A percentile compares a stretch with the other conserved stretches of the same genome.
Conservation (phyloP, 495 filamentous ascomycete species). For the Echria macrotheca region DNA sequence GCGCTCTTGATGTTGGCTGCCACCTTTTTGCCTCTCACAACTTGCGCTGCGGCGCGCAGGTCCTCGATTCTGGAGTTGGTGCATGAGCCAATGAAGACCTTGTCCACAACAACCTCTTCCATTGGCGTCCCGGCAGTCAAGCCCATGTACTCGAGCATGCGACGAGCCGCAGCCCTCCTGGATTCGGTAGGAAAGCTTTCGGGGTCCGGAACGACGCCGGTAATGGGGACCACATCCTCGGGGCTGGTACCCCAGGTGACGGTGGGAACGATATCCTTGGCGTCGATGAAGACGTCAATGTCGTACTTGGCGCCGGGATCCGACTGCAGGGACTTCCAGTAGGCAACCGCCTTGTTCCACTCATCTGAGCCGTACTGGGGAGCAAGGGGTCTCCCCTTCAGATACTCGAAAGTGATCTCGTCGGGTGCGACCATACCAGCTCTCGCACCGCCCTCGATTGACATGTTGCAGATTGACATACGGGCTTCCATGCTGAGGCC, state of each 20-base stretch:
- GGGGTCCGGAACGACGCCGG: conserved; percentile 79
- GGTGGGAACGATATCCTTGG: conserved; percentile 87
- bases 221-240: conserved; percentile 93
- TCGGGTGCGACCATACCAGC: conserved; percentile 97
- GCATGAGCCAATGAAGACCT: conserved; percentile 97
- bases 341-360: conserved; percentile 83
- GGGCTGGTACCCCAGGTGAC: conserved; percentile 97
- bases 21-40: conserved; percentile 81
- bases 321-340: conserved; percentile 83
- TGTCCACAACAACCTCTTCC: conserved; percentile 86
- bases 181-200: conserved; percentile 73
- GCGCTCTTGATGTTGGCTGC: conserved; percentile 85
- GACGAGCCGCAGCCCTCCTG: conserved; percentile 70
- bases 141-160: conserved; percentile 95
- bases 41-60: conserved; percentile 76
- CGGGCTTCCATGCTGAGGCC: conserved; percentile 90
- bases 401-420: conserved; percentile 88
- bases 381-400: conserved; percentile 82
- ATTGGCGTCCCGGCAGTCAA: conserved; percentile 77
- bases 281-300: conserved; percentile 77
- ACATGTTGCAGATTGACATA: conserved; percentile 99
- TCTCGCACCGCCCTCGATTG: conserved; percentile 94
- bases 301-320: conserved; percentile 85
- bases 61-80: conserved; percentile 97
- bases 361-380: conserved; percentile 76